Evolutionary conservation across 2,329 filamentous ascomycete genomes (phyloP), one percentile per base, ranked within the genome.

Genomic region (Phaeosphaeriaceae sp.): DNA sequence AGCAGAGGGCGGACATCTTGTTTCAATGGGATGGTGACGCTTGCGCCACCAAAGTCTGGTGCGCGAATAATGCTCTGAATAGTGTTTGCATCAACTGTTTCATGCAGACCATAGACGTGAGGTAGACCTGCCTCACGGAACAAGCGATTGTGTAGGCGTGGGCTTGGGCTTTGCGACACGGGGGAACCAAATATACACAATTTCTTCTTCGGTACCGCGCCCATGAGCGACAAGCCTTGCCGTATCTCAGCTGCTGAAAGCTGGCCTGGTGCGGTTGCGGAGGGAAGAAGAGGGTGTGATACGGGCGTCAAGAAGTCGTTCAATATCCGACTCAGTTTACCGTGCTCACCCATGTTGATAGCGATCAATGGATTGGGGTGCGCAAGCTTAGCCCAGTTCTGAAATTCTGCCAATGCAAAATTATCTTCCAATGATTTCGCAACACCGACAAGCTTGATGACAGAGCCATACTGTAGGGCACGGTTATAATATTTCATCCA

Each of bases 251-350:
- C 83, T 0, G 93, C 92, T 3, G 92, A 96, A 42, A 99, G 82
- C 68, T 99, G 94, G 1, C 94, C 94, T 3, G 94, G 93, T 0
- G 94, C 94, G 32, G 94, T 93, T 69, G 94, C 94, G 76, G 92
- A 91, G 0, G 93, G 92, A n/a, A 97, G 80, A 11, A 83, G 83
- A 1, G 91, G 89, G 71, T 97, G 94, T 3, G 91, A 92, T 12
- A 99, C 94, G 0, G 94, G 94, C 0, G 94, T 97, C 78, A 99
- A 85, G 79, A 97, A 97, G 23, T 83, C 81, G 74, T 99, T 99
- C 50, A 95, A 78, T 36, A 99, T 87, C 28, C 94, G 87, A 66
- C 91, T 96, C 34, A 97, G 82, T 76, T 96, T 94, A 40, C 94
- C 94, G 20, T 84, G 79, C 39, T 85, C 80, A 23, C 93, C 92